A percentile compares a stretch with the other conserved stretches of the same genome.
phyloP scores from a whole-genome alignment of 2,329 filamentous ascomycete genomes.

The Aspergillus fischeri region DNA sequence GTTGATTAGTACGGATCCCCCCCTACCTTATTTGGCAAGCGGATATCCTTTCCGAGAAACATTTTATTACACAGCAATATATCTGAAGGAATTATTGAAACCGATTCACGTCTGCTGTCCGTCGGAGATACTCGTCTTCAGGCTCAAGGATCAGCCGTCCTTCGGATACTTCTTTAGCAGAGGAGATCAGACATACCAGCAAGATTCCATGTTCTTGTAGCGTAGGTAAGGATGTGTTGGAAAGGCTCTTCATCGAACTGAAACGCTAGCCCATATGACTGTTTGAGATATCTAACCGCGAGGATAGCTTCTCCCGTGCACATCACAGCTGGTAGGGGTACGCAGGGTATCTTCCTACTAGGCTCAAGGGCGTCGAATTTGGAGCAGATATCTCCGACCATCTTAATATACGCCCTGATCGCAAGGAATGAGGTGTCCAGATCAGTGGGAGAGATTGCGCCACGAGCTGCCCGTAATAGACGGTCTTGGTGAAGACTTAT shows the following conservation, averaged over 20 bases:
- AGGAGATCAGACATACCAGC: background rate
- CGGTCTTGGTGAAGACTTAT: background rate
- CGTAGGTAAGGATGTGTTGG: background rate
- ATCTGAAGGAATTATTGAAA: too few species aligned
- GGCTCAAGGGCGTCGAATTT: slow-evolving; percentile 1
- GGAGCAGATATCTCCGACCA: slow-evolving; percentile 5
- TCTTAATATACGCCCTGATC: background rate
- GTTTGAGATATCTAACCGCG: background rate
- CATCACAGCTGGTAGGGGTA: slow-evolving; percentile 4
- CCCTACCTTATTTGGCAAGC: too few species aligned
- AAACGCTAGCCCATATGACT: background rate
- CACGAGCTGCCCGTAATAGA: background rate
- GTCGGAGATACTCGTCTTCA: background rate
- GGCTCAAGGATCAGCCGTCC: background rate
- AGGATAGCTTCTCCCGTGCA: slow-evolving; percentile 1
- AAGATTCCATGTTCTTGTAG: background rate
- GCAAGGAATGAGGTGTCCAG: background rate
- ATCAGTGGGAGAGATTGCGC: background rate
- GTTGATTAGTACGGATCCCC: too few species aligned
- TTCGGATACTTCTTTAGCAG: background rate
- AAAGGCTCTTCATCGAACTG: background rate
- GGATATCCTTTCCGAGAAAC: too few species aligned
- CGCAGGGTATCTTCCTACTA: background rate
- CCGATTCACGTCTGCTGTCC: background rate
- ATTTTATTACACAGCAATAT: too few species aligned